A percentile compares a stretch with the other conserved stretches of the same genome.
phyloP scores from a whole-genome alignment of 805 yeast genomes.

The Cyberlindnera xishuangbannaensis region DNA sequence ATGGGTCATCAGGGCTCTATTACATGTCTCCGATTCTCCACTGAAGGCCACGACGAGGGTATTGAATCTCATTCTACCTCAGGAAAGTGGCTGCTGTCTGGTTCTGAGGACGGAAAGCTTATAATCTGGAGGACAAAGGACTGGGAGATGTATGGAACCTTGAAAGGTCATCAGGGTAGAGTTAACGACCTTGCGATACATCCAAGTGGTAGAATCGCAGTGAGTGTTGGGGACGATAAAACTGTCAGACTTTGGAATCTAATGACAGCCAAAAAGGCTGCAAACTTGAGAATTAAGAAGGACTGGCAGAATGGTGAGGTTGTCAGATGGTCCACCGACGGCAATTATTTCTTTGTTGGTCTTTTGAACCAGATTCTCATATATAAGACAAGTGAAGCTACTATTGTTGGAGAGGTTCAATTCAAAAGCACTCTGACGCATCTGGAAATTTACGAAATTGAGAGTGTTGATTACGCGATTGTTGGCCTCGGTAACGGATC shows the following conservation, averaged over 20 bases:
- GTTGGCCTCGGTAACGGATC: slow-evolving; percentile 70
- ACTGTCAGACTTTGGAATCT: slow-evolving; percentile 89
- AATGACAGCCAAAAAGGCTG: slow-evolving; percentile 95
- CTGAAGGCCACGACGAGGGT: slow-evolving; percentile 33
- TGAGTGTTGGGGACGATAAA: slow-evolving; percentile 81
- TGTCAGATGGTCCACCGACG: slow-evolving; percentile 62
- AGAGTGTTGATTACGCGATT: slow-evolving; percentile 50
- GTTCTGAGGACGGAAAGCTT: slow-evolving; percentile 85
- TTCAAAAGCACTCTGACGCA: slow-evolving; percentile 61
- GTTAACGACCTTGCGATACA: slow-evolving; percentile 85
- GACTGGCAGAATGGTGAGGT: slow-evolving; percentile 63
- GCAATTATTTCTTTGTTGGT: slow-evolving; percentile 75
- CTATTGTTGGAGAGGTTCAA: slow-evolving; percentile 46
- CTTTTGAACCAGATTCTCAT: slow-evolving; percentile 57
- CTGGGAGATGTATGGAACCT: slow-evolving; percentile 86
- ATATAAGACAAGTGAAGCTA: slow-evolving; percentile 59
- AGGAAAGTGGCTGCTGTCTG: slow-evolving; percentile 90
- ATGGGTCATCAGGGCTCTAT: slow-evolving; percentile 87
- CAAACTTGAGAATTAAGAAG: slow-evolving; percentile 63
- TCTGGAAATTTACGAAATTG: slow-evolving; percentile 44
- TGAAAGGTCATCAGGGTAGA: slow-evolving; percentile 85
- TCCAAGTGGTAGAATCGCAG: slow-evolving; percentile 84
- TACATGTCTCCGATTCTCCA: slow-evolving; percentile 67
- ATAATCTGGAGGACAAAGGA: slow-evolving; percentile 94
- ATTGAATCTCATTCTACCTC: slow-evolving; percentile 24